Conservation (phyloP, 2,329 filamentous ascomycete genomes). For the Thelonectria rubi region DNA sequence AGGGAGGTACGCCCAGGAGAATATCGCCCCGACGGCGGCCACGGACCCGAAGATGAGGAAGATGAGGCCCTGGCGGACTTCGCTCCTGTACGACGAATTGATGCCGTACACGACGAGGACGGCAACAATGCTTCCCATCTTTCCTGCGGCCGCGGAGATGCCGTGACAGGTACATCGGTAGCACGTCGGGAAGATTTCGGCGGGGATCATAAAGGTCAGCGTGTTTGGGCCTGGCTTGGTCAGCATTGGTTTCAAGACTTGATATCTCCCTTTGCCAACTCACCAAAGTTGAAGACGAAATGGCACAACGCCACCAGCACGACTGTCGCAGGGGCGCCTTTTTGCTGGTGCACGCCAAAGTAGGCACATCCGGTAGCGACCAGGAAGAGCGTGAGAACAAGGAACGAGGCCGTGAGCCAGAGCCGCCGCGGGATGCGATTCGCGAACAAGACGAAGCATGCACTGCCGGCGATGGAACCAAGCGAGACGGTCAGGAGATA, state of each 20-base stretch:
- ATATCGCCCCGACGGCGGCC: slow-evolving; percentile 58
- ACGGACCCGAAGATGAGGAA: slow-evolving; percentile 62
- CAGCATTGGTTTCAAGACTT: slow-evolving; percentile 11
- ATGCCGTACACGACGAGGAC: slow-evolving; percentile 61
- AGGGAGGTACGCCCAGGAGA: slow-evolving; percentile 62
- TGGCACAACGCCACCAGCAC: slow-evolving; percentile 62
- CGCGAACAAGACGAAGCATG: slow-evolving; percentile 58
- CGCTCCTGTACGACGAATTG: slow-evolving; percentile 54
- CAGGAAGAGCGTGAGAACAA: slow-evolving; percentile 57
- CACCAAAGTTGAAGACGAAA: slow-evolving; percentile 65
- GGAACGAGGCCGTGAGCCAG: slow-evolving; percentile 61
- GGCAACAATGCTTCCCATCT: slow-evolving; percentile 64
- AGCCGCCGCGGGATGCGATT: slow-evolving; percentile 58
- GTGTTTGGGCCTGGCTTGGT: slow-evolving; percentile 62
- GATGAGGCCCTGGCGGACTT: slow-evolving; percentile 57
- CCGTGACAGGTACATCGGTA: slow-evolving; percentile 71
- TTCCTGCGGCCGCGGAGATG: slow-evolving; percentile 68
- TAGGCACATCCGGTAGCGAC: slow-evolving; percentile 60
- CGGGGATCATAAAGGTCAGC: slow-evolving; percentile 70
- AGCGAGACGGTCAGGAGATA: slow-evolving; percentile 62
- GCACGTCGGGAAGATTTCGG: slow-evolving; percentile 71
- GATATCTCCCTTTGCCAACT: slow-evolving; percentile 18
- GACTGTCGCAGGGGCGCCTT: slow-evolving; percentile 56
- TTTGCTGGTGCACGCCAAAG: slow-evolving; percentile 55
- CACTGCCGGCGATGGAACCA: slow-evolving; percentile 60